phyloP scores from a whole-genome alignment of 768 basidiomycete species.

The Lyophyllum shimeji region DNA sequence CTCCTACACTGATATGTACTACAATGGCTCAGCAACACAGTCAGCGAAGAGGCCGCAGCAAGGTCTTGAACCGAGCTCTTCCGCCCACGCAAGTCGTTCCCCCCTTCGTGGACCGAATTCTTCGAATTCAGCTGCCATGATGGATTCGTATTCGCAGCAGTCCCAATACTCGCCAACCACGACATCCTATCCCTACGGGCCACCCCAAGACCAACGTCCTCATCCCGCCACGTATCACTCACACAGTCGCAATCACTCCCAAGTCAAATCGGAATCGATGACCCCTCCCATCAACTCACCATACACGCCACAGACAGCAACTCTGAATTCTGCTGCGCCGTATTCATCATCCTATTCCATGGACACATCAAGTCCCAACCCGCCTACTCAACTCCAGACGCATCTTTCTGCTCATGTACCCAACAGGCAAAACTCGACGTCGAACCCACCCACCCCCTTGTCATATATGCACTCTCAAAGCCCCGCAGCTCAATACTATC shows the following conservation, averaged over 20 bases:
- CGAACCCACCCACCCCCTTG: constrained; percentile 72
- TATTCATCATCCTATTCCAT: constrained; percentile 55
- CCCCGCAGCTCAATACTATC: constrained; percentile 54
- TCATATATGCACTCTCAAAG: constrained; percentile 59
- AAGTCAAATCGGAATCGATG: constrained; percentile 50
- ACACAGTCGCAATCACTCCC: constrained; percentile 58
- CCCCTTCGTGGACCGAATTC: constrained; percentile 58
- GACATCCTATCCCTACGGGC: constrained; percentile 49
- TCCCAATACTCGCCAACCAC: constrained; percentile 63
- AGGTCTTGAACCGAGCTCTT: constrained; percentile 49
- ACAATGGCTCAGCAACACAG: constrained; percentile 46
- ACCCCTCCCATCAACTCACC: constrained; percentile 51
- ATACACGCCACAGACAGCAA: constrained; percentile 53
- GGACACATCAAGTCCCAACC: constrained; percentile 67
- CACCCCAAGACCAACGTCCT: constrained; percentile 39
- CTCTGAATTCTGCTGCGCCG: constrained; percentile 28
- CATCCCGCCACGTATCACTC: constrained; percentile 48
- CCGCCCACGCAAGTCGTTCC: constrained; percentile 54
- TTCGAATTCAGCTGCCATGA: constrained; percentile 44
- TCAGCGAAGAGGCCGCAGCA: constrained; percentile 57
- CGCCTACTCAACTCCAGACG: constrained; percentile 45
- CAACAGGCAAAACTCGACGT: constrained; percentile 55
- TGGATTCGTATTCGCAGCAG: constrained; percentile 75
- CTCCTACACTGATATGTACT: constrained; percentile 63
- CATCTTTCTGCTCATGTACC: constrained; percentile 51